These are phyloP conservation scores for Diutina sp. DNA, from an alignment of 1,139 yeast species.

Conservation along the genomic window DNA sequence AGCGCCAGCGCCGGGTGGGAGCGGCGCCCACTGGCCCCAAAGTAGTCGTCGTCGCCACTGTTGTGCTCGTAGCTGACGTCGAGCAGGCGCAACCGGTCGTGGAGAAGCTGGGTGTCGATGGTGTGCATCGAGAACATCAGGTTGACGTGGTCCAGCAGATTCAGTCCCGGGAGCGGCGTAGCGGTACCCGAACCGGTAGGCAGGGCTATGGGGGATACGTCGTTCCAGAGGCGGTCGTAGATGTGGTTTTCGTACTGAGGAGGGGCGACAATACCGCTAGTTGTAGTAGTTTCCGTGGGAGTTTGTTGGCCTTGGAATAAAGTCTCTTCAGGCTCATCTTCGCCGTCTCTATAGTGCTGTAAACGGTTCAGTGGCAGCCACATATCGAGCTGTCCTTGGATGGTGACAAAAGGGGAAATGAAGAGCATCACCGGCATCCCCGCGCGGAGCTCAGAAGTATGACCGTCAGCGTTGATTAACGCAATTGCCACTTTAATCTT, in stretches of 20 bases:
- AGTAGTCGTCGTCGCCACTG: slow-evolving; percentile 11
- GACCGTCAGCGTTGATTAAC: slow-evolving; percentile 60
- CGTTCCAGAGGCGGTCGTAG: slow-evolving; percentile 77
- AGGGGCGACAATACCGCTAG: slow-evolving; percentile 58
- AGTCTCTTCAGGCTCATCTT: slow-evolving; percentile 16
- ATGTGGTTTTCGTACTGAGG: slow-evolving; percentile 81
- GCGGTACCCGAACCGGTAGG: slow-evolving; percentile 41
- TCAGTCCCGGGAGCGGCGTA: slow-evolving; percentile 23
- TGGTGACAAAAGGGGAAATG: slow-evolving; percentile 73
- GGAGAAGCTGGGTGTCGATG: slow-evolving; percentile 9
- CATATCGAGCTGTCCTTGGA: slow-evolving; percentile 25
- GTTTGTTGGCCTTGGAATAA: slow-evolving; percentile 16
- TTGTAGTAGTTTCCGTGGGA: slow-evolving; percentile 3
- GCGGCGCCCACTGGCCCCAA: slow-evolving; percentile 4
- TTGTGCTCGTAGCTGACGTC: neutral
- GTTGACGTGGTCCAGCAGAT: slow-evolving; percentile 11
- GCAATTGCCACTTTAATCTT: slow-evolving; percentile 56
- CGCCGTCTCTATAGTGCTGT: slow-evolving; percentile 2
- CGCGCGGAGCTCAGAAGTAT: slow-evolving; percentile 65
- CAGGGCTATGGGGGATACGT: slow-evolving; percentile 44
- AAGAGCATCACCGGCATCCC: slow-evolving; percentile 57
- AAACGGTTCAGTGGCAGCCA: neutral
- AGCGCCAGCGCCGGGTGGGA: neutral
- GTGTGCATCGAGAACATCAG: slow-evolving; percentile 29
- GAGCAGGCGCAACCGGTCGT: neutral